A percentile compares a stretch with the other conserved stretches of the same genome.
Conservation (phyloP, 1,284 basidiomycete genomes). For the Cutaneotrichosporon cavernicola region DNA sequence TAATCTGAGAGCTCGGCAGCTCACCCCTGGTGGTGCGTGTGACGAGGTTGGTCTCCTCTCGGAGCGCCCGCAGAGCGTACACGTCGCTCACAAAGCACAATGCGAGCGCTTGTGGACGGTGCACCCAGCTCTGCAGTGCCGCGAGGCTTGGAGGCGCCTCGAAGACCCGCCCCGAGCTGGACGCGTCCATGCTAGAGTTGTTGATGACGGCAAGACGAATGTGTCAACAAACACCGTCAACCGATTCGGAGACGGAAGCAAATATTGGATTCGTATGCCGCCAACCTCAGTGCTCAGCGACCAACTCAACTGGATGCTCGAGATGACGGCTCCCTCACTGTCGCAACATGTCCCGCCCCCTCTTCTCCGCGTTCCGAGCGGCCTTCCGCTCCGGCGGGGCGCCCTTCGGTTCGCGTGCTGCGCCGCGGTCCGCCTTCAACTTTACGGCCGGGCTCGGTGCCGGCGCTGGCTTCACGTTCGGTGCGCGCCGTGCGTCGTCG, state of each 20-base stretch:
- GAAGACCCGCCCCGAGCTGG: constrained; percentile 11
- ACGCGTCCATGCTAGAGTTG: constrained; percentile 13
- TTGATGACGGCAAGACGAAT: not conserved
- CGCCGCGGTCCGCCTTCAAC: not conserved
- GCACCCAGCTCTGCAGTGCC: constrained; percentile 38
- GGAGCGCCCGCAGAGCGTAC: constrained; percentile 27
- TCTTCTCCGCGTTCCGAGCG: constrained; percentile 20
- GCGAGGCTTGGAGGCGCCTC: constrained; percentile 28
- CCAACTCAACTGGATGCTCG: too few species aligned
- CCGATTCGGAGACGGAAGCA: constrained; percentile 11
- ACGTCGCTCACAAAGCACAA: constrained; percentile 44
- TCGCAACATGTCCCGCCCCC: constrained; percentile 24
- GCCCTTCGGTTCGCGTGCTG: not conserved
- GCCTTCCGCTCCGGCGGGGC: constrained; percentile 10
- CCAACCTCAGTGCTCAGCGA: too few species aligned
- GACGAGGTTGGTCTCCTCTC: constrained; percentile 9
- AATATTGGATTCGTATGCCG: constrained; percentile 6
- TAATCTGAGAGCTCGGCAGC: not conserved
- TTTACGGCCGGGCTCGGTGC: constrained; percentile 5
- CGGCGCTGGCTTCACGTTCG: constrained; percentile 3
- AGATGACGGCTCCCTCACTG: not conserved
- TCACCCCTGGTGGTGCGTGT: constrained; percentile 19
- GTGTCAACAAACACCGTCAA: constrained; percentile 17
- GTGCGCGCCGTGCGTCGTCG: constrained; percentile 7
- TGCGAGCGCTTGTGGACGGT: constrained; percentile 41